A percentile compares a stretch with the other conserved stretches of the same genome.
Evolutionary conservation across 2,329 filamentous ascomycete genomes (phyloP).

Genomic region (Penicillium sp.): DNA sequence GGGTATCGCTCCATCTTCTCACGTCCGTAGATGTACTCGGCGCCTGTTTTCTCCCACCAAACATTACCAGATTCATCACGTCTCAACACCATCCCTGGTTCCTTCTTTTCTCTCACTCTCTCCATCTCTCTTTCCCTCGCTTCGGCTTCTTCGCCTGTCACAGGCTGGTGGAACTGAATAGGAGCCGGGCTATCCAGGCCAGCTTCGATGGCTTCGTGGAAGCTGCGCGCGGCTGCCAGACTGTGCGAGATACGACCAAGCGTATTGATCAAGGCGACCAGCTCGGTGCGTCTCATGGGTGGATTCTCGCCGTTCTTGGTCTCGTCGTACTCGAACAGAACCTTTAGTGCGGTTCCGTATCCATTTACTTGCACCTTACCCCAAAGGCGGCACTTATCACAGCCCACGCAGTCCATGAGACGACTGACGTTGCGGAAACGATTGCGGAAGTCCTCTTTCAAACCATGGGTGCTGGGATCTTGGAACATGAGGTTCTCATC

Average conservation of each 20-base stretch:
- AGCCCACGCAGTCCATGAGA: slow-evolving; percentile 97
- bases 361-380: slow-evolving; percentile 94
- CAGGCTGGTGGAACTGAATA: slow-evolving; percentile 27
- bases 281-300: slow-evolving; percentile 77
- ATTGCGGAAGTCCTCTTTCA: slow-evolving; percentile 97
- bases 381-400: slow-evolving; percentile 97
- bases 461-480: slow-evolving; percentile 59
- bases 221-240: slow-evolving; percentile 70
- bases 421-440: slow-evolving; percentile 95
- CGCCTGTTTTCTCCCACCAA: slow-evolving; percentile 41
- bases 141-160: slow-evolving; percentile 20
- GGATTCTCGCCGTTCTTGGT: slow-evolving; percentile 63
- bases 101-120: background rate
- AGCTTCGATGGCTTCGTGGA: slow-evolving; percentile 54
- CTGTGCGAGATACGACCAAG: slow-evolving; percentile 83
- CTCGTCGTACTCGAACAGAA: slow-evolving; percentile 89
- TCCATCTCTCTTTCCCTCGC: slow-evolving; percentile 3
- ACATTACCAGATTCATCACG: slow-evolving; percentile 36
- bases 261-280: slow-evolving; percentile 93
- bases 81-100: slow-evolving; percentile 19
- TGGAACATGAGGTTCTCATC: slow-evolving; percentile 96
- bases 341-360: slow-evolving; percentile 91
- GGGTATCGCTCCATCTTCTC: slow-evolving; percentile 30
- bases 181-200: slow-evolving; percentile 33
- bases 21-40: slow-evolving; percentile 45